phyloP scores from a whole-genome alignment of 2,329 filamentous ascomycete species.

The Rhynchosporium graminicola region DNA sequence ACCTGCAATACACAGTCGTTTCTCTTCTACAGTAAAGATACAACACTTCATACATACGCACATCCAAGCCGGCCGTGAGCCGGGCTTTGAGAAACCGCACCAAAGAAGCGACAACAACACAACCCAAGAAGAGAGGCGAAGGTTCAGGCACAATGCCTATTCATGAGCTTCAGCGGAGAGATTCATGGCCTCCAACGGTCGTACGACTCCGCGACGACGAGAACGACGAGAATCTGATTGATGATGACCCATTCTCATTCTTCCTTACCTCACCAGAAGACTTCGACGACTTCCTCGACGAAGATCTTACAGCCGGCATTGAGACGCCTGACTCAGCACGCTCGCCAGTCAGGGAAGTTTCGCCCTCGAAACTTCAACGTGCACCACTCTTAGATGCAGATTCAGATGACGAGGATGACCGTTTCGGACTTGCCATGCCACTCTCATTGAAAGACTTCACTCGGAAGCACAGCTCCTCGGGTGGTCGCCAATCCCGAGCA shows the following conservation, averaged over 20 bases:
- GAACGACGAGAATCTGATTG: constrained; percentile 32
- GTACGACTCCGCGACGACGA: constrained; percentile 32
- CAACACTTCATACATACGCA: constrained; percentile 7
- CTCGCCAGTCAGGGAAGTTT: constrained; percentile 37
- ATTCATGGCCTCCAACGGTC: constrained; percentile 42
- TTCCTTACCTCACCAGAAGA: constrained; percentile 40
- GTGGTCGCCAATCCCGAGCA: constrained; percentile 29
- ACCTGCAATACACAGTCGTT: constrained; percentile 14
- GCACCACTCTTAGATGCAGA: constrained; percentile 23
- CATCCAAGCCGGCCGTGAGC: constrained; percentile 40
- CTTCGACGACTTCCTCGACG: constrained; percentile 33
- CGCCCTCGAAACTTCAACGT: constrained; percentile 36
- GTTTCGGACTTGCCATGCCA: constrained; percentile 35
- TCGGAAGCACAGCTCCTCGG: constrained; percentile 18
- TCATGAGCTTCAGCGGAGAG: constrained; percentile 37
- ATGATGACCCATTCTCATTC: constrained; percentile 41
- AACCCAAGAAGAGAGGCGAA: constrained; percentile 1
- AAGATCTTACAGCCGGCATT: constrained; percentile 40
- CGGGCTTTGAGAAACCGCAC: constrained; percentile 26
- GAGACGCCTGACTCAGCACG: constrained; percentile 32
- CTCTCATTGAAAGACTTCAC: constrained; percentile 37
- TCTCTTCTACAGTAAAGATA: neutral
- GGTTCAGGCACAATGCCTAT: constrained; percentile 33
- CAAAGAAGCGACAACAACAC: neutral
- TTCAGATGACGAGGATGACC: constrained; percentile 29